phyloP scores from a whole-genome alignment of 2,329 filamentous ascomycete species.

The Fusarium concolor region DNA sequence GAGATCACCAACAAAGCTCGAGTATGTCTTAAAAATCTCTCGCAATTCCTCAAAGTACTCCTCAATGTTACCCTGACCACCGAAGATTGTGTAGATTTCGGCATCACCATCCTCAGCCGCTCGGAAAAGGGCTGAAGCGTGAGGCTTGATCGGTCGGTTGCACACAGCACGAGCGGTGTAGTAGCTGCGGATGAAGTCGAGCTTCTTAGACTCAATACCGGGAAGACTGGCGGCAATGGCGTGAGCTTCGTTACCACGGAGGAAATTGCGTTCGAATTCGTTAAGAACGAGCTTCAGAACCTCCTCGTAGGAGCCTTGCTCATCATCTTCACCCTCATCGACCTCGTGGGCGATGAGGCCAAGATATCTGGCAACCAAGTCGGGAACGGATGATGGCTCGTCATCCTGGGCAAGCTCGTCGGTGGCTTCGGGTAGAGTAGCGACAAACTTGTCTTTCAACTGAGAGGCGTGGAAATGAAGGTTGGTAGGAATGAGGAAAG shows the following conservation, averaged over 20 bases:
- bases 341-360: slow-evolving; percentile 90
- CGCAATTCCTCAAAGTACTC: slow-evolving; percentile 99
- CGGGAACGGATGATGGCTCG: slow-evolving; percentile 94
- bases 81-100: slow-evolving; percentile 92
- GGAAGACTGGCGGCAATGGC: slow-evolving; percentile 86
- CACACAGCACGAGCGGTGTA: slow-evolving; percentile 87
- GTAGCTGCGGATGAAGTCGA: slow-evolving; percentile 89
- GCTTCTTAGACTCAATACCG: slow-evolving; percentile 93
- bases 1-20: slow-evolving; percentile 88
- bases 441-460: slow-evolving; percentile 89
- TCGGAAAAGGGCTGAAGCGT: slow-evolving; percentile 92
- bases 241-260: slow-evolving; percentile 96
- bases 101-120: slow-evolving; percentile 87
- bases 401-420: slow-evolving; percentile 98
- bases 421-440: slow-evolving; percentile 88
- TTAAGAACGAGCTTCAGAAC: slow-evolving; percentile 92
- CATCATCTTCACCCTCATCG: slow-evolving; percentile 90
- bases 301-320: slow-evolving; percentile 88
- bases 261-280: slow-evolving; percentile 95
- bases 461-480: slow-evolving; percentile 97
- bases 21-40: slow-evolving; percentile 90
- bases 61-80: slow-evolving; percentile 98
- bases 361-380: slow-evolving; percentile 93
- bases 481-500: slow-evolving; percentile 93
- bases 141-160: slow-evolving; percentile 87